Conservation (phyloP, 2,329 filamentous ascomycete genomes). For the Alternaria triticina region DNA sequence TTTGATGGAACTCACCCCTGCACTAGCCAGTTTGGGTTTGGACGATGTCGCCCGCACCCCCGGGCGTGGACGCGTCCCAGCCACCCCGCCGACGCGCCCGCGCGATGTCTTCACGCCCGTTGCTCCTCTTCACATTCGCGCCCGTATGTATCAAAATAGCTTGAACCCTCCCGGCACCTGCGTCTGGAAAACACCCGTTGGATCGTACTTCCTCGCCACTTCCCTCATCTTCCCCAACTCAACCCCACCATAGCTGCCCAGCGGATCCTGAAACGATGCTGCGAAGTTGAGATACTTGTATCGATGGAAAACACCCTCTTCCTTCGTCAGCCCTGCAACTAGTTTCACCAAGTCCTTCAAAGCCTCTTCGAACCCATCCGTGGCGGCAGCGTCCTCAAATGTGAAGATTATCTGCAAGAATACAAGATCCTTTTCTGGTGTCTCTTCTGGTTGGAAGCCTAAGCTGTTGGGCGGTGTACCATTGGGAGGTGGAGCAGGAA, state of each 20-base stretch:
- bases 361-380: slow-evolving; percentile 19
- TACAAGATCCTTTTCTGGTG: slow-evolving; percentile 22
- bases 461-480: slow-evolving; percentile 22
- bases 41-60: not conserved
- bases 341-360: slow-evolving; percentile 26
- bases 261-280: slow-evolving; percentile 43
- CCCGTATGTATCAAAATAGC: slow-evolving; percentile 9
- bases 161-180: slow-evolving; percentile 32
- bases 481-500: slow-evolving; percentile 21
- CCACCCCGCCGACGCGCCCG: not conserved
- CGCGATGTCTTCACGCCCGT: not conserved
- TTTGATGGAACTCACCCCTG: not conserved
- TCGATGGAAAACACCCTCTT: slow-evolving; percentile 21
- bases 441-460: slow-evolving; percentile 20
- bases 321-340: slow-evolving; percentile 23
- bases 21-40: not conserved
- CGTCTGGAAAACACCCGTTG: slow-evolving; percentile 31
- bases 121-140: not conserved
- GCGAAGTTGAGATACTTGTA: slow-evolving; percentile 46
- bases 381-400: slow-evolving; percentile 20
- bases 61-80: not conserved
- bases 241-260: slow-evolving; percentile 24
- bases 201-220: slow-evolving; percentile 31
- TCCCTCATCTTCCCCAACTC: slow-evolving; percentile 11
- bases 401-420: slow-evolving; percentile 33